Evolutionary conservation across 1,139 yeast genomes (phyloP), one percentile per base, ranked within the genome.

Genomic region (Candida labiduridarum): DNA sequence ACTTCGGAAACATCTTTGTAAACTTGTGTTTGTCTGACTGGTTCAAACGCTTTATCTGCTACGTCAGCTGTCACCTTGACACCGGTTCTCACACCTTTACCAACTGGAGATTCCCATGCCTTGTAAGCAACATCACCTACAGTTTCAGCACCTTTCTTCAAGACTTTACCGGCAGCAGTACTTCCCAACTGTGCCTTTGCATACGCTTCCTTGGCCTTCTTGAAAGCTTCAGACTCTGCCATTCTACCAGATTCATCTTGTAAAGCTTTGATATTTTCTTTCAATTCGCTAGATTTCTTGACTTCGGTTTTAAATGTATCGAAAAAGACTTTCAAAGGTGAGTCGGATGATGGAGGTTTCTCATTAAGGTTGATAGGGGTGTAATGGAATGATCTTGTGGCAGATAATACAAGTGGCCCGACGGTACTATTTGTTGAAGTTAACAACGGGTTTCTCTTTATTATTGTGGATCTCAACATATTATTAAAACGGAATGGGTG

Each of bases 61-160:
- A 78, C 85, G 49, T 89, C 90, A 1, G 96, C 97, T 10, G 97
- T 84, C 49, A 82, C 81, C 56, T 80, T 80, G 12, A 91, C 95
- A 0, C 91, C 90, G 41, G 84, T 79, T 65, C 99, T 82, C 15
- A 96, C 94, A 47, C 86, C 88, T 68, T 87, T 85, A 56, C 96
- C 94, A 45, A 94, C 89, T 33, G 94, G 91, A 1, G 97, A 90
- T 55, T 95, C 97, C 99, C 99, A 95, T 0, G 98, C 97, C 55
- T 86, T 86, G 44, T 82, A 79, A 3, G 97, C 99, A 43, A 85
- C 96, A 50, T 82, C 86, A 49, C 97, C 99, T 30, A 94, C 90
- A 34, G 86, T 95, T 62, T 88, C 90, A n/a, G 98, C 97, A 2
- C 98, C 94, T 71, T 89, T 89, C 60, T 84, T 82, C 52, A 91